Base-by-base conservation (phyloP, 768 basidiomycete genomes). In the Artomyces pyxidatus region DNA sequence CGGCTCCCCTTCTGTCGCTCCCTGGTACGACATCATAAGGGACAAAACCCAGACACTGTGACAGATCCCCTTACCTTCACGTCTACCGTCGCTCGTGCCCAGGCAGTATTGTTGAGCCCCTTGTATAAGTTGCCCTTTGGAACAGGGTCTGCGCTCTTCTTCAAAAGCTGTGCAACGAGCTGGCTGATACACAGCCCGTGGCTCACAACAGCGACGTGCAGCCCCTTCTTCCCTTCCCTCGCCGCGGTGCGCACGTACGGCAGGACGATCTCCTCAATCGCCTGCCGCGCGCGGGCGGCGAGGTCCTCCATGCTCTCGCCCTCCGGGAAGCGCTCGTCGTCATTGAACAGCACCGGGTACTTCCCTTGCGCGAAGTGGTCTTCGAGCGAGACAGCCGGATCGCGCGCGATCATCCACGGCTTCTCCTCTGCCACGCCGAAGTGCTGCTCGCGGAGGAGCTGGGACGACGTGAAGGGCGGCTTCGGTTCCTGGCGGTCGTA, bases 231-330 rank as follows among this genome's bases (percentile, higher is more conserved):
- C 29, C 68, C 66, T n/a, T 66, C 62, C 47, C 66, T 65, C 19
- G 66, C 66, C 1, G 70, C 71, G 19, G 70, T 58, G 61, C 63
- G 53, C n/a, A 87, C 64, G 55, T 82, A 73, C 3, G 81, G 76
- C 56, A 83, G 58, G 8, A 87, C 59, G 16, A 82, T 58, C 4
- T 78, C 69, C 9, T 74, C 61, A 25, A 87, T 64, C 14, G 69
- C 73, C 30, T 63, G 61, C 27, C 71, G 68, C 1, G 85, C 85
- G 6, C 88, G 71, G 28, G 39, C 56, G 16, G 69, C 73, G 23
- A 90, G 65, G 48, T 89, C 87, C 23, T 83, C 67, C 49, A 76
- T 59, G 52, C 80, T 80, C 64, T 91, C 88, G n/a, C 83, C 87
- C 11, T 72, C 77, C 9, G 85, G 85, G 54, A 81, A 90, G 49